A percentile compares a stretch with the other conserved stretches of the same genome.
phyloP scores from a whole-genome alignment of 306 rosid genomes.

The Ceratonia siliqua region DNA sequence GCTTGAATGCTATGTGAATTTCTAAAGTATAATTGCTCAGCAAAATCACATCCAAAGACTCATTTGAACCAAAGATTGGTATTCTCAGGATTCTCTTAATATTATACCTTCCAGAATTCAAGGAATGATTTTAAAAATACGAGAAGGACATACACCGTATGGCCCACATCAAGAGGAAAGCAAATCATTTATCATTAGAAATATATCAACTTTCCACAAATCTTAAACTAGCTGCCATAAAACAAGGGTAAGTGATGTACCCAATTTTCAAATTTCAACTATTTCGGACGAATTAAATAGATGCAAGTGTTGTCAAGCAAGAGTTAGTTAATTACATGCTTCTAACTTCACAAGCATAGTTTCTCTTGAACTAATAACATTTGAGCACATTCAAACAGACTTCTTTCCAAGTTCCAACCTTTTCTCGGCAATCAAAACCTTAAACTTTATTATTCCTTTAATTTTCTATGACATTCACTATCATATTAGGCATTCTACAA shows the following conservation, averaged over 20 bases:
- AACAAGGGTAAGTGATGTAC: neutral
- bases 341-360: neutral
- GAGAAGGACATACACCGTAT: neutral
- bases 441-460: neutral
- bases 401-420: neutral
- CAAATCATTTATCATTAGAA: neutral
- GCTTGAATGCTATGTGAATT: neutral
- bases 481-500: neutral
- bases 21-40: neutral
- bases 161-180: neutral
- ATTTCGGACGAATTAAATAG: neutral
- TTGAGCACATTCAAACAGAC: neutral
- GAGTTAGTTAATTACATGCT: neutral
- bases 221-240: neutral
- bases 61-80: neutral
- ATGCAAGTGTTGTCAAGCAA: neutral
- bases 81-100: neutral
- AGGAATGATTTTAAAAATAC: neutral
- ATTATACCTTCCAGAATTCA: neutral
- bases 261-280: neutral
- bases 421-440: neutral
- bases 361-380: neutral
- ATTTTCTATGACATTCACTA: neutral
- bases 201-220: neutral
- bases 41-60: neutral